phyloP scores from a whole-genome alignment of 768 basidiomycete species.

The Leccinum subgranulosum region DNA sequence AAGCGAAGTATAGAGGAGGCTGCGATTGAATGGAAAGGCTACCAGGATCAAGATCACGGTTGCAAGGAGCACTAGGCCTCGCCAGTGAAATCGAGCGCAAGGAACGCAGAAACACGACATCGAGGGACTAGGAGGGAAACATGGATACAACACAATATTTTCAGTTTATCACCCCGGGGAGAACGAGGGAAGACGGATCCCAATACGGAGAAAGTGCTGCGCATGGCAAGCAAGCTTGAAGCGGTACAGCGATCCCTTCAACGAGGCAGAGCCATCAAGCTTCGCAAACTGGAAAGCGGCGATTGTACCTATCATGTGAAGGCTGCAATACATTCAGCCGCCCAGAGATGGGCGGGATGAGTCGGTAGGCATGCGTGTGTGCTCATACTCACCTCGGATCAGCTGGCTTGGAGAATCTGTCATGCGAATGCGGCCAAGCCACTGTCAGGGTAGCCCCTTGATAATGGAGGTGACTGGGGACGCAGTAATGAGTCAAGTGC shows the following conservation, averaged over 20 bases:
- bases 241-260: neutral
- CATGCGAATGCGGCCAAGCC: neutral
- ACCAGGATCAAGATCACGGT: constrained; percentile 9
- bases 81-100: constrained; percentile 4
- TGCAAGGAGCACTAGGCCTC: constrained; percentile 3
- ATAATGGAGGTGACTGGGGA: neutral
- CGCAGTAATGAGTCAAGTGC: too few species aligned
- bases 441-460: neutral
- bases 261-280: neutral
- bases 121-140: neutral
- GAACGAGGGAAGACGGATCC: neutral
- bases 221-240: neutral
- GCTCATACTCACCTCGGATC: neutral
- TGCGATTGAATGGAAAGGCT: constrained; percentile 23
- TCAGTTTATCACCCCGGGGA: neutral
- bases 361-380: neutral
- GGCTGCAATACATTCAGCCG: too few species aligned
- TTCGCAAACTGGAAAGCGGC: neutral
- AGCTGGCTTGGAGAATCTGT: neutral
- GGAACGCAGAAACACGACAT: constrained; percentile 3
- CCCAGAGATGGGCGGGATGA: too few species aligned
- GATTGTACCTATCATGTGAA: neutral
- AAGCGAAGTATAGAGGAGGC: constrained; percentile 14
- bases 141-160: neutral
- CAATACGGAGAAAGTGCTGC: neutral